A percentile compares a stretch with the other conserved stretches of the same genome.
Conservation (phyloP, 768 basidiomycete genomes). For the Tubosaeta sp. region DNA sequence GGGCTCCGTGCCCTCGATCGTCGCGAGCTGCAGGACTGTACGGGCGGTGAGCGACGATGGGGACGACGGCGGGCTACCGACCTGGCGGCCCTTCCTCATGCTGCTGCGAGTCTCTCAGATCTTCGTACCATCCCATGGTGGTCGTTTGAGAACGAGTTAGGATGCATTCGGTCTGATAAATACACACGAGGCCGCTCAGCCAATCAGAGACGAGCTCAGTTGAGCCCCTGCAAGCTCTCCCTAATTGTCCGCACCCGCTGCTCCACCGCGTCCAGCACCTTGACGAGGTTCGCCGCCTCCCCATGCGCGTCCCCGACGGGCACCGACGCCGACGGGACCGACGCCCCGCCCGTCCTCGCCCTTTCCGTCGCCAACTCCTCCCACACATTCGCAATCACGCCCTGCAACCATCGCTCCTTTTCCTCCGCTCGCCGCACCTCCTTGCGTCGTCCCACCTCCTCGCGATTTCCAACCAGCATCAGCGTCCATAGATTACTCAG, state of each 20-base stretch:
- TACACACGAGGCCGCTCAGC: too few species aligned
- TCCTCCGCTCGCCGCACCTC: constrained; percentile 55
- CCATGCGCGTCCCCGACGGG: constrained; percentile 36
- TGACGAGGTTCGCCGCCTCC: constrained; percentile 46
- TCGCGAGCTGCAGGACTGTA: constrained; percentile 53
- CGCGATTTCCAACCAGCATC: constrained; percentile 44
- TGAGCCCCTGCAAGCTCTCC: constrained; percentile 36
- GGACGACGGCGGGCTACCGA: not conserved
- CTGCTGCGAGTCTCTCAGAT: constrained; percentile 39
- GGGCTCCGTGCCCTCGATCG: constrained; percentile 34
- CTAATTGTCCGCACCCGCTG: constrained; percentile 48
- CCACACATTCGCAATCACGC: constrained; percentile 66
- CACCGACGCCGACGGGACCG: constrained; percentile 15
- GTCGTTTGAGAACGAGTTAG: not conserved
- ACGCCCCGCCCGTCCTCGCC: constrained; percentile 13
- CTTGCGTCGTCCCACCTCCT: constrained; percentile 42
- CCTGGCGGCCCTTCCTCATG: constrained; percentile 40
- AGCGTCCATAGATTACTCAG: constrained; percentile 75
- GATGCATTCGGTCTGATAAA: not conserved
- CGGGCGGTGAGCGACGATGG: not conserved
- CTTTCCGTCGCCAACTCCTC: constrained; percentile 59
- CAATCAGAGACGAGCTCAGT: constrained; percentile 10
- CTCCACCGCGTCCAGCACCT: constrained; percentile 55
- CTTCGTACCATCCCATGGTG: constrained; percentile 40
- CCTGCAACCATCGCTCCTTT: constrained; percentile 71